Percentiles rank a stretch among this genome's conserved stretches.
phyloP scores from a whole-genome alignment of 495 filamentous ascomycete species.

The Hypoxylon fuscum region DNA sequence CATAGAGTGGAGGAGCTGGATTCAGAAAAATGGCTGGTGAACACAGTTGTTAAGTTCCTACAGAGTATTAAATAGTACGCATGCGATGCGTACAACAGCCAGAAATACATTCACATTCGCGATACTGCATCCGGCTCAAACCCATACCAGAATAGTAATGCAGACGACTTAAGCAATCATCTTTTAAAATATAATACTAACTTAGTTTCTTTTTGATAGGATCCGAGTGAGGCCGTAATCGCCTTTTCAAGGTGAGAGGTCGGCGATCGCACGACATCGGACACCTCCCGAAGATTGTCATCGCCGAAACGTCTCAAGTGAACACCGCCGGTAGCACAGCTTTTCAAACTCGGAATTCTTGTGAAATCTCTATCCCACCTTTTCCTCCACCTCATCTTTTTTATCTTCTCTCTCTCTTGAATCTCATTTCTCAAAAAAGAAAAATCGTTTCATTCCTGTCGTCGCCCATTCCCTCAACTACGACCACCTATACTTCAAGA shows the following conservation, averaged over 20 bases:
- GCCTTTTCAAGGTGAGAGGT: conserved; percentile 5
- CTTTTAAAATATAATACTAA: too few relatives aligned
- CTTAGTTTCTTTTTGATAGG: too few relatives aligned
- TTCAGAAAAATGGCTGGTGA: conserved; percentile 50
- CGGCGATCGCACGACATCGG: conserved; percentile 29
- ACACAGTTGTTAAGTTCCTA: conserved; percentile 51
- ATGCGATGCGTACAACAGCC: neutral
- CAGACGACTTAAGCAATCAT: too few relatives aligned
- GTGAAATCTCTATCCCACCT: neutral
- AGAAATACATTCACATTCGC: neutral
- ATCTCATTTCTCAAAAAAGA: conserved; percentile 6
- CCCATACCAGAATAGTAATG: too few relatives aligned
- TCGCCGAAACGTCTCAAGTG: conserved; percentile 29
- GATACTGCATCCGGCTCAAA: too few relatives aligned
- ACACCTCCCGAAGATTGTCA: conserved; percentile 22
- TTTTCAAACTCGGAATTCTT: neutral
- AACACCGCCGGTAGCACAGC: conserved; percentile 17
- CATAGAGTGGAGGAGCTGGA: conserved; percentile 51
- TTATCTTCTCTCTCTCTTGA: conserved; percentile 5
- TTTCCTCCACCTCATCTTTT: conserved; percentile 1
- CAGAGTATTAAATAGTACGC: conserved; percentile 39
- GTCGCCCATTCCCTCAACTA: conserved; percentile 1
- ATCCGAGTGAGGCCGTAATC: neutral
- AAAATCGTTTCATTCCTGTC: conserved; percentile 10
- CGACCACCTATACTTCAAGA: conserved; percentile 27